Evolutionary conservation across 2,329 filamentous ascomycete species (phyloP), one percentile per base, ranked within the genome.

Genomic region (Hypoxylon sp.): DNA sequence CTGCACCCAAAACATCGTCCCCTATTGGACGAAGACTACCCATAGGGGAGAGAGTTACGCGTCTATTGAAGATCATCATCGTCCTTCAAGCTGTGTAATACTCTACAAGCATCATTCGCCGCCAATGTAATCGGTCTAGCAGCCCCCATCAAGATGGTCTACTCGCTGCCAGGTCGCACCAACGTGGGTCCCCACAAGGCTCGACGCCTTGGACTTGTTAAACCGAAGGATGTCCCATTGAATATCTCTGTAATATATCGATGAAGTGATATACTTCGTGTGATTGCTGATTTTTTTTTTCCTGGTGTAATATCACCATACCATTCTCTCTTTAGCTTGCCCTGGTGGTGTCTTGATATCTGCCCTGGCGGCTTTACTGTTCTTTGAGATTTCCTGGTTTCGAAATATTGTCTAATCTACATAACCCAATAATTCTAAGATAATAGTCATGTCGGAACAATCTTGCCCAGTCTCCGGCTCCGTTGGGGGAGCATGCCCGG

Each of bases 401-500:
- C 46, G 11, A 27, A n/a, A n/a, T n/a, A n/a, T n/a, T n/a, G n/a
- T n/a, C n/a, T n/a, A n/a, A n/a, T n/a, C n/a, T n/a, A n/a, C n/a
- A n/a, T n/a, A n/a, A n/a, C n/a, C n/a, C n/a, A 29, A 48, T 43
- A 44, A 32, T 56, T 43, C 26, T 26, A 43, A 51, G 29, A 46
- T 30, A 45, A 37, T 48, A 54, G 36, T 21, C 50, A 59, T 59
- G 57, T 59, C 53, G 30, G 57, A 59, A 51, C 54, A 46, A 16
- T 59, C 57, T 5, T 59, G 57, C 25, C 57, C 57, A 16, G 57
- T 57, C 11, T 59, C 57, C 23, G 57, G 57, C 32, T 57, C 57
- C 17, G 25, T 59, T 21, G 47, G 57, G 11, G 57, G 53, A 11
- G 49, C 20, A 49, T 55, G 49, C 44, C 67, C 67, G 25, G 67